These are phyloP conservation scores for Durusdinium trenchii DNA, from an alignment of 73 alveolate genomes.

Conservation along the genomic window DNA sequence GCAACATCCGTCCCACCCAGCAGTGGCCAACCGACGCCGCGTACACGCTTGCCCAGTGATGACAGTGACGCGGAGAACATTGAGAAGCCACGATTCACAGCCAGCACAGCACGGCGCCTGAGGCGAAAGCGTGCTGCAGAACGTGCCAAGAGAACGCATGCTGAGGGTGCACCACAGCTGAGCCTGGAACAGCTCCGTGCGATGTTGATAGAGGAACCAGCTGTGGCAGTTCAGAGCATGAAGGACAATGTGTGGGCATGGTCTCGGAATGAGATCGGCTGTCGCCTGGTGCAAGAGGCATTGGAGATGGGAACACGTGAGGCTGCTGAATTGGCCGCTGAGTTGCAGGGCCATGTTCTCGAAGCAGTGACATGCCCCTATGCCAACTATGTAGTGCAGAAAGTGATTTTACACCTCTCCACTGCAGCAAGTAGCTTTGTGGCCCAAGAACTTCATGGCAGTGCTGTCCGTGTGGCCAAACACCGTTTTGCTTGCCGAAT, in stretches of 20 bases:
- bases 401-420: constrained; percentile 54
- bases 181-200: constrained; percentile 13
- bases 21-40: background rate
- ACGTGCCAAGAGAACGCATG: constrained; percentile 21
- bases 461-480: constrained; percentile 48
- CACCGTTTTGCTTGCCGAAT: constrained; percentile 55
- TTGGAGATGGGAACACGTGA: constrained; percentile 43
- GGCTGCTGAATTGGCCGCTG: background rate
- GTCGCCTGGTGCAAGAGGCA: constrained; percentile 65
- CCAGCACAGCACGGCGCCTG: constrained; percentile 50
- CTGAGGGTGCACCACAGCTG: constrained; percentile 22
- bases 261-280: constrained; percentile 35
- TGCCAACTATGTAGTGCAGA: constrained; percentile 72
- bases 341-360: constrained; percentile 66
- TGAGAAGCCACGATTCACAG: background rate
- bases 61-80: background rate
- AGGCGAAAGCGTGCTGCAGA: constrained; percentile 52
- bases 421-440: background rate
- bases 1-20: background rate
- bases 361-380: constrained; percentile 58
- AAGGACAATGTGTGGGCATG: constrained; percentile 50
- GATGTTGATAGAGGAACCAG: background rate
- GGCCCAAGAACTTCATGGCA: constrained; percentile 40
- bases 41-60: constrained; percentile 27
- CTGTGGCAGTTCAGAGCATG: constrained; percentile 8